Evolutionary conservation across 2,329 filamentous ascomycete species (phyloP).

Genomic region (Fusarium sp.): DNA sequence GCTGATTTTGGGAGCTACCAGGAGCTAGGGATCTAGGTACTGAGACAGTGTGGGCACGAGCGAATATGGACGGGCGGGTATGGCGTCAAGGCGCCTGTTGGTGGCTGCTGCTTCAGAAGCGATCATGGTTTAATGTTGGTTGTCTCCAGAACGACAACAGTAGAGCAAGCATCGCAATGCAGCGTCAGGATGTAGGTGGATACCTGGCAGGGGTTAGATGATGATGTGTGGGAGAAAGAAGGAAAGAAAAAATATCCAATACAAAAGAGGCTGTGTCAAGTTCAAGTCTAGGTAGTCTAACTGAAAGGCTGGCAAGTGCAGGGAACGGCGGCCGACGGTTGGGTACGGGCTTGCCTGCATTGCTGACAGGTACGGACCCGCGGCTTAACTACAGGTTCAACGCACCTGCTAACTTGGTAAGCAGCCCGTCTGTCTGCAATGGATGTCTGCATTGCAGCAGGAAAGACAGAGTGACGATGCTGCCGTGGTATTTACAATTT

Average conservation of each 20-base stretch:
- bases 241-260: constrained; percentile 15
- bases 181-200: constrained; percentile 3
- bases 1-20: constrained; percentile 7
- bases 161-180: constrained; percentile 4
- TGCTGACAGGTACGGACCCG: constrained; percentile 27
- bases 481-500: not conserved
- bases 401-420: constrained; percentile 4
- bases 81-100: constrained; percentile 49
- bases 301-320: constrained; percentile 10
- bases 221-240: constrained; percentile 1
- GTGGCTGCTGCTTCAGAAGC: constrained; percentile 42
- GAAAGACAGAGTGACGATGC: not conserved
- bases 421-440: not conserved
- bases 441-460: not conserved
- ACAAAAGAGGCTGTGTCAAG: constrained; percentile 28
- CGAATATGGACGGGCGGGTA: constrained; percentile 35
- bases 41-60: constrained; percentile 15
- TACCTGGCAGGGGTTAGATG: constrained; percentile 12
- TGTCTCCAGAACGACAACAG: constrained; percentile 29
- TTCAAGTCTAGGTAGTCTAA: constrained; percentile 1
- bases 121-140: constrained; percentile 28
- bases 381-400: not conserved
- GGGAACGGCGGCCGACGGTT: constrained; percentile 28
- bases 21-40: constrained; percentile 11
- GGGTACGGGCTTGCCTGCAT: constrained; percentile 17